Percentiles rank a stretch among this genome's conserved stretches.
Evolutionary conservation across 768 basidiomycete genomes (phyloP).

Genomic region (Terana coerulea): DNA sequence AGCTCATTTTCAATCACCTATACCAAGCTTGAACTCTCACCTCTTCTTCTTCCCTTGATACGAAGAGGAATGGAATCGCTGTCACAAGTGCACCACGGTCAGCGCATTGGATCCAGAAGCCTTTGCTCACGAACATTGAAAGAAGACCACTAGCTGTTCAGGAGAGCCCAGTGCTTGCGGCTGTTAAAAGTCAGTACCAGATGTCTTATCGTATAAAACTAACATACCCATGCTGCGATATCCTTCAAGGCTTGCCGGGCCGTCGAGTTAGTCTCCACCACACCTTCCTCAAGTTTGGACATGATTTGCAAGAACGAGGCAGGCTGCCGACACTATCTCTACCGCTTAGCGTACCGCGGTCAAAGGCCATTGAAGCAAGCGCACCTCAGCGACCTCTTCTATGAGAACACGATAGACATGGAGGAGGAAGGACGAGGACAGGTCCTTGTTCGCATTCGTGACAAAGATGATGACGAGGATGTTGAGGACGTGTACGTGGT

Average conservation of each 20-base stretch:
- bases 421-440: conserved; percentile 56
- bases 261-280: neutral
- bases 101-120: too few species aligned
- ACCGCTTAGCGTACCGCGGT: neutral
- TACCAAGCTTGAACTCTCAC: conserved; percentile 23
- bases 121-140: conserved; percentile 12
- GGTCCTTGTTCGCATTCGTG: conserved; percentile 47
- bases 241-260: conserved; percentile 3
- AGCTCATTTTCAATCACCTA: conserved; percentile 8
- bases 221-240: conserved; percentile 15
- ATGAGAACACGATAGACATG: conserved; percentile 65
- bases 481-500: conserved; percentile 68
- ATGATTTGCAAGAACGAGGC: conserved; percentile 39
- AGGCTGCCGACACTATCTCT: conserved; percentile 71
- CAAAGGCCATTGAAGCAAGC: neutral
- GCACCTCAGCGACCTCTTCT: conserved; percentile 68
- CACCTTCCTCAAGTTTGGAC: conserved; percentile 9
- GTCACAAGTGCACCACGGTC: neutral
- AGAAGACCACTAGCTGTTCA: conserved; percentile 17
- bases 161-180: neutral
- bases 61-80: conserved; percentile 36
- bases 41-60: conserved; percentile 57
- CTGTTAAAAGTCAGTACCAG: neutral
- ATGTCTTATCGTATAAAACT: too few species aligned
- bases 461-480: conserved; percentile 62